Conservation (phyloP, 2,329 filamentous ascomycete genomes). For the Ceratocystis diversiconidia region DNA sequence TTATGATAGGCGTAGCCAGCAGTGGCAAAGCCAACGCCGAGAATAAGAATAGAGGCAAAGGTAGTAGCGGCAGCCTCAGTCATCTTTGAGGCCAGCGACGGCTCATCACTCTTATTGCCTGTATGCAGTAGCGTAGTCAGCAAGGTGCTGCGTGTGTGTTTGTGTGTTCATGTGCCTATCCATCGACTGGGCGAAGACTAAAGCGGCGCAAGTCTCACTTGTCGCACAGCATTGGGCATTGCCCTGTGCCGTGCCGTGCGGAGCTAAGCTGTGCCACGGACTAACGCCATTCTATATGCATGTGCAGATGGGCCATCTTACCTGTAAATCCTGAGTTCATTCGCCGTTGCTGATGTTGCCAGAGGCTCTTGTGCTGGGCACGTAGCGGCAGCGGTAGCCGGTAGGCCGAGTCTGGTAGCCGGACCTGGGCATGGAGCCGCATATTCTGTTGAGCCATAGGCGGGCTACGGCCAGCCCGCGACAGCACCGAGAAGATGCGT, state of each 20-base stretch:
- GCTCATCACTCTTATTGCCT: constrained; percentile 21
- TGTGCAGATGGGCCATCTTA: neutral
- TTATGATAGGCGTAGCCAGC: constrained; percentile 68
- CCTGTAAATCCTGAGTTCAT: neutral
- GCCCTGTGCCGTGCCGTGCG: neutral
- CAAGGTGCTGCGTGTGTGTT: neutral
- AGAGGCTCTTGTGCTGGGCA: neutral
- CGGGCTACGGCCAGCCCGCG: constrained; percentile 2
- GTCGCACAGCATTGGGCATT: too few relatives aligned
- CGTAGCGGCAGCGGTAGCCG: neutral
- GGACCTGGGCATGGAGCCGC: neutral
- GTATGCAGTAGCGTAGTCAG: too few relatives aligned
- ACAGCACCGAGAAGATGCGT: constrained; percentile 4
- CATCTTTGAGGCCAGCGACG: constrained; percentile 44
- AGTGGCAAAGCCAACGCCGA: constrained; percentile 48
- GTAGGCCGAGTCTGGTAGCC: neutral
- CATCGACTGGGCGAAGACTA: too few relatives aligned
- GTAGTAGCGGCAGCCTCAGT: constrained; percentile 61
- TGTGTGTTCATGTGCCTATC: too few relatives aligned
- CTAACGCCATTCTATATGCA: too few relatives aligned
- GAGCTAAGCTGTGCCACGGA: neutral
- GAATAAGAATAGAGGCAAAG: constrained; percentile 56
- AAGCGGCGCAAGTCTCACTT: too few relatives aligned
- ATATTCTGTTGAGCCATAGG: neutral
- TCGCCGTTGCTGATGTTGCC: constrained; percentile 3